A percentile compares a stretch with the other conserved stretches of the same genome.
Conservation (phyloP, 2,329 filamentous ascomycete genomes). For the Eutypa lata region DNA sequence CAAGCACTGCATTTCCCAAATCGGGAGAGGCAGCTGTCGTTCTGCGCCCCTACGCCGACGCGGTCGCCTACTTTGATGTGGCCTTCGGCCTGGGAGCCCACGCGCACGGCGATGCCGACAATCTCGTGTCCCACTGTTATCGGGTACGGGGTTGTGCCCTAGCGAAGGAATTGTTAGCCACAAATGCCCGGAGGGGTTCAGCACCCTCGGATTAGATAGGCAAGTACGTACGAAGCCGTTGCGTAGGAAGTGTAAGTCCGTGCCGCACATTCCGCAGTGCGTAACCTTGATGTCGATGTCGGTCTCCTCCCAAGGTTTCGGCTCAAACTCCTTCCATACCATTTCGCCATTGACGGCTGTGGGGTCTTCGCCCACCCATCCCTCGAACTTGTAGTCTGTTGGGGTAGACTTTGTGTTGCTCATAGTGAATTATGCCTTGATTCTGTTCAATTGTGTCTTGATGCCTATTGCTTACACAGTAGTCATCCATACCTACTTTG, state of each 20-base stretch:
- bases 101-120: slow-evolving; percentile 38
- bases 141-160: slow-evolving; percentile 18
- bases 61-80: slow-evolving; percentile 49
- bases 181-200: not conserved
- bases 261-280: slow-evolving; percentile 47
- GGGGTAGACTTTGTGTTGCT: not conserved
- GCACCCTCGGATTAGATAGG: not conserved
- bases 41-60: slow-evolving; percentile 48
- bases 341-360: not conserved
- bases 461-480: no score
- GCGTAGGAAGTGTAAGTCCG: slow-evolving; percentile 40
- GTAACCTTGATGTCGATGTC: slow-evolving; percentile 47
- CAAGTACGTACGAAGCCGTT: slow-evolving; percentile 23
- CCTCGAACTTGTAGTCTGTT: not conserved
- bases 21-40: slow-evolving; percentile 36
- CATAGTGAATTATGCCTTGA: not conserved
- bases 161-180: not conserved
- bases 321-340: slow-evolving; percentile 31
- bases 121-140: slow-evolving; percentile 47
- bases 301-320: slow-evolving; percentile 44
- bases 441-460: not conserved
- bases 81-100: slow-evolving; percentile 32
- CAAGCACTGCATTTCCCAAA: slow-evolving; percentile 20
- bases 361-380: not conserved
- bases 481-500: no score